Evolutionary conservation across 805 yeast genomes (phyloP), one percentile per base, ranked within the genome.

Genomic region (Candida nitratophila): DNA sequence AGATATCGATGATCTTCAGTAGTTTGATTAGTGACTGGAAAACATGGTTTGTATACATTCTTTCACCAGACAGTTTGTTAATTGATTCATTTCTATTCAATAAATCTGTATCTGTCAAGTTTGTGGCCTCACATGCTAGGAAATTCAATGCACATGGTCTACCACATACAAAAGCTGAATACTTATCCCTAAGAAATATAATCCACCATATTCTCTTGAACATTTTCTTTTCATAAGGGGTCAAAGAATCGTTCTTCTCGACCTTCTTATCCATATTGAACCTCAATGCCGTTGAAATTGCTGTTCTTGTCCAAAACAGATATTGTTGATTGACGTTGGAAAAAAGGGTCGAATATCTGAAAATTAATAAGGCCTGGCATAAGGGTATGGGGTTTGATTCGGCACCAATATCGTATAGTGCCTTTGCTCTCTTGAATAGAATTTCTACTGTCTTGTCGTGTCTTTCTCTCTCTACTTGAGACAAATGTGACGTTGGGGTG

Each of bases 181-280:
- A 69, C 8, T 86, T 65, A 60, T 85, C 95, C 52, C 83, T 77
- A 4, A 29, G 3, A 11, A 20, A 21, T 46, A 74, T 74, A 58
- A 81, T 83, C 95, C 95, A 85, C 90, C 90, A 86, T 14, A 83
- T 69, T 36, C 89, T 67, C 51, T 82, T 73, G 73, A 83, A 79
- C 33, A 79, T 57, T 47, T 75, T 75, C 41, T 52, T 58, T 15
- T 52, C 54, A 41, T 44, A 22, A 1, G 27, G 26, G 2, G 55
- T 42, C 12, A 54, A 26, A 3, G 45, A 47, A 9, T 44, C 32
- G 12, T 44, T 32, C 2, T 39, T 27, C 30, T 47, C 51, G 15
- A 45, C 49, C 37, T 53, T 76, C 50, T 86, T 70, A 59, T 86
- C 91, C 52, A 86, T 68, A 1, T 95, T 95, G 54, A 79, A 73